These are phyloP conservation scores for Leishmania guyanensis DNA, from an alignment of 208 protist species.

Conservation along the genomic window DNA sequence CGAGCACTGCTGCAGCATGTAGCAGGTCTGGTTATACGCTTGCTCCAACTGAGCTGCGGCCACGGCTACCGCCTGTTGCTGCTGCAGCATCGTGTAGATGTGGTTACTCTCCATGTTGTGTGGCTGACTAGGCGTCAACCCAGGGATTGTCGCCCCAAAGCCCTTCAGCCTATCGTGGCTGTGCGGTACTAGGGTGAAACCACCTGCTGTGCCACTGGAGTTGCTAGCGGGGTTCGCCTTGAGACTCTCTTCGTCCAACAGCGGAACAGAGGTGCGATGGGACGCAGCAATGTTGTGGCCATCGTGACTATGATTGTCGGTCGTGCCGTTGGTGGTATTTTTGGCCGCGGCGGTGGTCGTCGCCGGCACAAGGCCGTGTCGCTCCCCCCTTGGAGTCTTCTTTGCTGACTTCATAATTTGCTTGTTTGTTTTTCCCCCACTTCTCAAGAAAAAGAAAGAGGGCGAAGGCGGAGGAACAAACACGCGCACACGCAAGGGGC, in stretches of 20 bases:
- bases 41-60: conserved; percentile 63
- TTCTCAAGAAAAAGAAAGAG: neutral
- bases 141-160: neutral
- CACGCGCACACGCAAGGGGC: neutral
- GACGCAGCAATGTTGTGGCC: neutral
- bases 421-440: neutral
- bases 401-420: conserved; percentile 7
- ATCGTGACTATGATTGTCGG: conserved; percentile 1
- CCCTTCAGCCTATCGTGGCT: conserved; percentile 22
- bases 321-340: neutral
- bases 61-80: conserved; percentile 52
- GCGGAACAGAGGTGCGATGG: conserved; percentile 24
- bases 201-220: neutral
- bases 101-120: conserved; percentile 42
- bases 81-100: conserved; percentile 40
- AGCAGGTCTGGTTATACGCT: conserved; percentile 57
- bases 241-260: conserved; percentile 53
- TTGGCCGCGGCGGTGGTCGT: neutral
- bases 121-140: conserved; percentile 3
- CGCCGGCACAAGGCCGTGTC: conserved; percentile 23
- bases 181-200: conserved; percentile 34
- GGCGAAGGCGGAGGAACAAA: neutral
- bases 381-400: conserved; percentile 14
- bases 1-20: conserved; percentile 62
- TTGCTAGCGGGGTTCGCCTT: conserved; percentile 8